Percentiles rank a stretch among this genome's conserved stretches.
Conservation (phyloP, 1,139 yeast genomes). For the Magnusiomyces sp. region DNA sequence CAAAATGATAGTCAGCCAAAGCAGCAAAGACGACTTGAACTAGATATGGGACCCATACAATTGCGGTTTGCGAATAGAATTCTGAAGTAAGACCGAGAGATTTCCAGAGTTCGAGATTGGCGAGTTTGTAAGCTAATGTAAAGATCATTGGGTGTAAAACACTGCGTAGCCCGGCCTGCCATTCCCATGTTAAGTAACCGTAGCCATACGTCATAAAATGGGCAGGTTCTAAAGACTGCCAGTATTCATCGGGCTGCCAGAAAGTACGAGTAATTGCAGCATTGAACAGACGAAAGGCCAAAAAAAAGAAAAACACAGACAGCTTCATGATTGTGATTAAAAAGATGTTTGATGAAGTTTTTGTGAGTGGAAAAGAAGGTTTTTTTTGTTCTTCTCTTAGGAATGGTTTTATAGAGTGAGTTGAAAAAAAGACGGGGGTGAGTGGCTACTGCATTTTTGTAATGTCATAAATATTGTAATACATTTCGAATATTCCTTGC, state of each 20-base stretch:
- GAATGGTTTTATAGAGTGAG: too few relatives aligned
- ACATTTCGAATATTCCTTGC: too few relatives aligned
- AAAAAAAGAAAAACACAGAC: not conserved
- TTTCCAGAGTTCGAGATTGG: slow-evolving; percentile 14
- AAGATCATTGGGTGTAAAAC: slow-evolving; percentile 73
- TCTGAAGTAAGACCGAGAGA: slow-evolving; percentile 24
- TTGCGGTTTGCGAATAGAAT: slow-evolving; percentile 28
- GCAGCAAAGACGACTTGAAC: slow-evolving; percentile 66
- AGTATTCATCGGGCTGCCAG: slow-evolving; percentile 95
- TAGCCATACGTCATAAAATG: slow-evolving; percentile 64
- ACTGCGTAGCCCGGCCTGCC: slow-evolving; percentile 69
- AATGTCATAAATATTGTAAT: too few relatives aligned
- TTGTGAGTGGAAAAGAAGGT: too few relatives aligned
- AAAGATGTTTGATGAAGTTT: not conserved
- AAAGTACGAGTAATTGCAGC: slow-evolving; percentile 59
- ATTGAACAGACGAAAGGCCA: slow-evolving; percentile 45
- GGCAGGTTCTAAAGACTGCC: slow-evolving; percentile 91
- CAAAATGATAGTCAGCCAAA: slow-evolving; percentile 56
- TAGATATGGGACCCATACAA: slow-evolving; percentile 48
- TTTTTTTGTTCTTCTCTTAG: too few relatives aligned
- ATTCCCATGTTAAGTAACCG: slow-evolving; percentile 93
- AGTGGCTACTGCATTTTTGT: too few relatives aligned
- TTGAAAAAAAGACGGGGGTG: too few relatives aligned
- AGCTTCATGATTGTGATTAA: not conserved
- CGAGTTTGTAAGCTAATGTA: slow-evolving; percentile 35